phyloP scores from a whole-genome alignment of 345 rosid genomes.

The Camelina sativa region DNA sequence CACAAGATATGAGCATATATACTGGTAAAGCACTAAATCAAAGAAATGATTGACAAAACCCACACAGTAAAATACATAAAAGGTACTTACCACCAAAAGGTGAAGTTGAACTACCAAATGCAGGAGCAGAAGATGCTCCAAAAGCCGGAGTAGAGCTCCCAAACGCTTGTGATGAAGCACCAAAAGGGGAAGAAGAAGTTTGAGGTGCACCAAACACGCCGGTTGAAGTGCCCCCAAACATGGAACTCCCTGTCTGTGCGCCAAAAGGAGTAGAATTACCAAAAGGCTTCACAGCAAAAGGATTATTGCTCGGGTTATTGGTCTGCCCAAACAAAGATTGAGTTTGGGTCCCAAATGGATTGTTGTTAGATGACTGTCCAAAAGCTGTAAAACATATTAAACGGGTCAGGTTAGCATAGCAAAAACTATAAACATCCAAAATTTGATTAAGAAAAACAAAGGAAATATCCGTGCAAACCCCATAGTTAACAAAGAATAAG shows the following conservation, averaged over 20 bases:
- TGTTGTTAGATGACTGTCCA: constrained; percentile 74
- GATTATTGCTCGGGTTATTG: constrained; percentile 65
- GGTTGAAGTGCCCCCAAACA: constrained; percentile 88
- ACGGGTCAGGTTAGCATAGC: constrained; percentile 12
- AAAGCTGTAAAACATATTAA: constrained; percentile 56
- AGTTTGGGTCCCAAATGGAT: constrained; percentile 69
- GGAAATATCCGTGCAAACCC: background rate
- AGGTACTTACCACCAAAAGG: constrained; percentile 73
- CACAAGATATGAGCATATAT: background rate
- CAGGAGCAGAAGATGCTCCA: constrained; percentile 70
- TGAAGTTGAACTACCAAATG: constrained; percentile 70
- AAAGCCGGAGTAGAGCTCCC: constrained; percentile 66
- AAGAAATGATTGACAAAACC: background rate
- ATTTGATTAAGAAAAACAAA: background rate
- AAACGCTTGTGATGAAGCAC: constrained; percentile 77
- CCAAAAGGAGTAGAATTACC: constrained; percentile 75
- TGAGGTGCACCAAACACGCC: constrained; percentile 82
- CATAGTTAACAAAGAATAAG: background rate
- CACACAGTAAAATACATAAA: background rate
- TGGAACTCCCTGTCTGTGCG: constrained; percentile 72
- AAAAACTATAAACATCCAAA: constrained; percentile 21
- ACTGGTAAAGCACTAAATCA: constrained; percentile 10
- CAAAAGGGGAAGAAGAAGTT: constrained; percentile 71
- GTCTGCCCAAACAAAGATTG: constrained; percentile 72
- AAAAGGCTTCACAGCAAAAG: constrained; percentile 75